Conservation (phyloP, 2,329 filamentous ascomycete species). For the Monosporascus sp. region DNA sequence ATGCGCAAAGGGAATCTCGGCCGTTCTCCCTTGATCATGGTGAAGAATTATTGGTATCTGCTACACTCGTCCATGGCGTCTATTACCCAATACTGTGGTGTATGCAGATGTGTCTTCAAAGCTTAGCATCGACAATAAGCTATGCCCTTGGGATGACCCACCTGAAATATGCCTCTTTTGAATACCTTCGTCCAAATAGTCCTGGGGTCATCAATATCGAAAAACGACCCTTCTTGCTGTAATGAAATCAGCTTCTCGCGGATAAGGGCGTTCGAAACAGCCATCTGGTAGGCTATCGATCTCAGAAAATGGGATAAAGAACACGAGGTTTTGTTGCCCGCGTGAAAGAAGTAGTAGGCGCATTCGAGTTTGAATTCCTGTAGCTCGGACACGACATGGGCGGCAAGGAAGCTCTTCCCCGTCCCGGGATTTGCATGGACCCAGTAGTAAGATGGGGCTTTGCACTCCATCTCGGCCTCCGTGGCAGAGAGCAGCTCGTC, state of each 20-base stretch:
- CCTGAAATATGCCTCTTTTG: conserved; percentile 23
- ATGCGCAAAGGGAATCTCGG: conserved; percentile 19
- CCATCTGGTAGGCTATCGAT: conserved; percentile 30
- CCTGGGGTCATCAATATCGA: conserved; percentile 20
- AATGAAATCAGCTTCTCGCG: conserved; percentile 16
- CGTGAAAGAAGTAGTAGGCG: conserved; percentile 15
- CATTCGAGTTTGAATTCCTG: conserved; percentile 5
- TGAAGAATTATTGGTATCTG: conserved; percentile 16
- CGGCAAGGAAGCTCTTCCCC: conserved; percentile 6
- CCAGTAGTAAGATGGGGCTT: conserved; percentile 17
- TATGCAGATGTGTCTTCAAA: conserved; percentile 5
- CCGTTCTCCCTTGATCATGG: conserved; percentile 14
- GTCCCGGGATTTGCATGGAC: conserved; percentile 20
- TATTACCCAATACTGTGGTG: conserved; percentile 28
- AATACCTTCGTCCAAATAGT: conserved; percentile 30
- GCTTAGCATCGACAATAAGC: too few relatives aligned
- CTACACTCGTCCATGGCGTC: conserved; percentile 31
- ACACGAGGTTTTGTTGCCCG: conserved; percentile 6
- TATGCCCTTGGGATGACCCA: background rate
- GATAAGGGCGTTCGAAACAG: conserved; percentile 14
- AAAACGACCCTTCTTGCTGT: conserved; percentile 12
- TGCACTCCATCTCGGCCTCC: background rate
- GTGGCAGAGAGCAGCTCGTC: background rate
- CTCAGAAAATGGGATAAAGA: conserved; percentile 12
- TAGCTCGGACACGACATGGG: conserved; percentile 5